These are phyloP conservation scores for Ampelocalamus luodianensis DNA, from an alignment of 176 grass and related monocot species.

Conservation along the genomic window DNA sequence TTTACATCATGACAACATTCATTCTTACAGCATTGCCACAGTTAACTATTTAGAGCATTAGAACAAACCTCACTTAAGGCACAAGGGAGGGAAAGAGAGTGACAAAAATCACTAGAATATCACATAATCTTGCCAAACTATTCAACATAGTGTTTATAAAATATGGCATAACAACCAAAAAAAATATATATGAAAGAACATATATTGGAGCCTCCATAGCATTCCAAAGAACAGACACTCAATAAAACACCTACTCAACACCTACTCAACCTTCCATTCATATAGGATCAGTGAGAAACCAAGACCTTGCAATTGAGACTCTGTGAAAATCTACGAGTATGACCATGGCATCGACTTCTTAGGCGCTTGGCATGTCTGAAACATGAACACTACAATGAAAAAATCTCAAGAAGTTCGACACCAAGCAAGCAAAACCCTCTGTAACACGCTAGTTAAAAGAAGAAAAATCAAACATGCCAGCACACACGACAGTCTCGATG, in stretches of 20 bases:
- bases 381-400: constrained; percentile 61
- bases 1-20: too few species aligned
- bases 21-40: too few species aligned
- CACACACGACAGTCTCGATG: too few species aligned
- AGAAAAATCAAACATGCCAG: too few species aligned
- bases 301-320: constrained; percentile 56
- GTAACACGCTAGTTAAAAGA: too few species aligned
- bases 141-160: constrained; percentile 49
- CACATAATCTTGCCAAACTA: constrained; percentile 51
- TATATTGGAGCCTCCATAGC: constrained; percentile 49
- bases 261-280: too few species aligned
- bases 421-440: too few species aligned
- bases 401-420: too few species aligned
- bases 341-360: constrained; percentile 68
- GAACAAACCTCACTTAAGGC: constrained; percentile 31
- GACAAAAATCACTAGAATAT: background rate
- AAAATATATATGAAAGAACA: constrained; percentile 41
- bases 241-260: too few species aligned
- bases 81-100: background rate
- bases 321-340: constrained; percentile 53
- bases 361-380: constrained; percentile 62
- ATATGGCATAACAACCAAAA: constrained; percentile 36
- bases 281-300: constrained; percentile 72
- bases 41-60: constrained; percentile 26
- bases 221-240: constrained; percentile 47